Conservation (phyloP, 805 yeast species). For the Brettanomyces custersianus region DNA sequence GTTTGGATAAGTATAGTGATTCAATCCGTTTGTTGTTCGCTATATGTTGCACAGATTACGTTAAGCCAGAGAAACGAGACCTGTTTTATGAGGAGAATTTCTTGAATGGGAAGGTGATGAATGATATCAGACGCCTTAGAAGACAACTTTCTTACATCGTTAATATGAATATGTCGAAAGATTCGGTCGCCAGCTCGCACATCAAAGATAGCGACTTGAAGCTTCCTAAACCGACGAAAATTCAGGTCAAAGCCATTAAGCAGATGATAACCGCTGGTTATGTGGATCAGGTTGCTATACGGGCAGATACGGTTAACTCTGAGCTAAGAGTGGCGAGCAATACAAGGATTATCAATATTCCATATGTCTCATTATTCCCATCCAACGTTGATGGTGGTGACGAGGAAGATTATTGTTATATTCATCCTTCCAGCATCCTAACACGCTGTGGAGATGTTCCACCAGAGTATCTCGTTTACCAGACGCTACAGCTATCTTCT, state of each 20-base stretch:
- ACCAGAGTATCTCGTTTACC: constrained; percentile 71
- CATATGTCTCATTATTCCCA: constrained; percentile 54
- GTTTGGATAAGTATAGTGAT: constrained; percentile 69
- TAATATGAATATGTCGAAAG: constrained; percentile 51
- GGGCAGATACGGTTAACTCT: constrained; percentile 66
- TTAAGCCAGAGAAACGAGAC: constrained; percentile 37
- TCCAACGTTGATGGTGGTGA: constrained; percentile 13
- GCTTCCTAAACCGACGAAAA: constrained; percentile 56
- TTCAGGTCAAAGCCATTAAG: constrained; percentile 69
- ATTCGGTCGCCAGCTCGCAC: constrained; percentile 42
- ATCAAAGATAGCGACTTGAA: constrained; percentile 34
- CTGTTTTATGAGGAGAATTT: constrained; percentile 53
- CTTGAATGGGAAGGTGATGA: constrained; percentile 72
- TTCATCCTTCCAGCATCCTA: constrained; percentile 73
- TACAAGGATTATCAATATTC: constrained; percentile 48
- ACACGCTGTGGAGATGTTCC: constrained; percentile 57
- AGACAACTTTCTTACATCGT: constrained; percentile 74
- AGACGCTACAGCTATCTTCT: constrained; percentile 49
- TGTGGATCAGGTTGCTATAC: constrained; percentile 79
- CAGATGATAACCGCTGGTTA: constrained; percentile 93
- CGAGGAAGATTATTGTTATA: constrained; percentile 49
- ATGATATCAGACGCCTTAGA: constrained; percentile 75
- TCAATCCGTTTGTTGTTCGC: constrained; percentile 68
- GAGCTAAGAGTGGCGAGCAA: constrained; percentile 55
- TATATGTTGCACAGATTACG: constrained; percentile 80